Conservation (phyloP, 139 green algal species). For the Chlamydomonas incerta region DNA sequence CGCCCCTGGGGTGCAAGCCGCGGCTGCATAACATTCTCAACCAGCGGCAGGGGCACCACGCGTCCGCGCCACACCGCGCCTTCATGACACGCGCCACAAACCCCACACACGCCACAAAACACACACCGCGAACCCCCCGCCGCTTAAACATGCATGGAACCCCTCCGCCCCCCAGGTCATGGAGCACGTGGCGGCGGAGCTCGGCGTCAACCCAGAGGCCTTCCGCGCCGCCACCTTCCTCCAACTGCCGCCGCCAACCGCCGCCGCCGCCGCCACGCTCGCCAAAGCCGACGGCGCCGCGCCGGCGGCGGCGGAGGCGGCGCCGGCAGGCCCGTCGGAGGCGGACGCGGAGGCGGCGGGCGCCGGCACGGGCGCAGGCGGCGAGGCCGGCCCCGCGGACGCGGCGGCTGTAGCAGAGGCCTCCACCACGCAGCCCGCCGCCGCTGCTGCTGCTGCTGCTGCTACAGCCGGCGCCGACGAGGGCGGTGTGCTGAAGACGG, state of each 20-base stretch:
- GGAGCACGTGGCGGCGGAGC: slow-evolving; percentile 58
- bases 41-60: too few species aligned
- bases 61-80: too few species aligned
- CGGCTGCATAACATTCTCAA: too few species aligned
- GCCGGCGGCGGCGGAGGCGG: background rate
- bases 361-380: too few species aligned
- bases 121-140: too few species aligned
- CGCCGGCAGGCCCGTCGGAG: background rate
- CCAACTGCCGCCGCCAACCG: background rate
- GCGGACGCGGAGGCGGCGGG: background rate
- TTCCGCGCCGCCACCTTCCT: slow-evolving; percentile 18
- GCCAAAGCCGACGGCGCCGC: background rate
- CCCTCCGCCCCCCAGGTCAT: slow-evolving; percentile 66
- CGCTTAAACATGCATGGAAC: too few species aligned
- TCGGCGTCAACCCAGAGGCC: slow-evolving; percentile 42
- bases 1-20: too few species aligned
- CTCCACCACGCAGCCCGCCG: too few species aligned
- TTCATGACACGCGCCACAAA: too few species aligned
- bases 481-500: background rate
- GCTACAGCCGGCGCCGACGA: too few species aligned
- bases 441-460: too few species aligned
- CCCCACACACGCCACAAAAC: too few species aligned
- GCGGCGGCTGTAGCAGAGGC: background rate
- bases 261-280: background rate
- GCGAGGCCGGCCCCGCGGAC: background rate